A percentile compares a stretch with the other conserved stretches of the same genome.
These are phyloP conservation scores for Cordyceps fumosorosea DNA, from an alignment of 2,329 filamentous ascomycete genomes.

Conservation along the genomic window DNA sequence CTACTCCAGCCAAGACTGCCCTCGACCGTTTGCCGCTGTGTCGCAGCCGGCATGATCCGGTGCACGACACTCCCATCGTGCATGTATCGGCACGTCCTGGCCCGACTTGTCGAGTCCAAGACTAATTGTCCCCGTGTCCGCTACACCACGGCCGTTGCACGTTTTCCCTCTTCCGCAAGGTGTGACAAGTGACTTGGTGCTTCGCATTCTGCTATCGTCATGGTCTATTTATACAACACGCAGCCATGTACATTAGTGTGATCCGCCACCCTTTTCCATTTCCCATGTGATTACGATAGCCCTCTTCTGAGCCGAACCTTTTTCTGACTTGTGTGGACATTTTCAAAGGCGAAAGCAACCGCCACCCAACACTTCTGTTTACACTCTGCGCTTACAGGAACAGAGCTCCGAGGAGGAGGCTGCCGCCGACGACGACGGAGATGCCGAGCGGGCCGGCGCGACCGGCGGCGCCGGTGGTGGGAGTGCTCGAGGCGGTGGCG, in stretches of 20 bases:
- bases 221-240: constrained; percentile 5
- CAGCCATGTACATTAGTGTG: not conserved
- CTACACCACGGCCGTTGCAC: not conserved
- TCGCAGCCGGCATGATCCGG: constrained; percentile 9
- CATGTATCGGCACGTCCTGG: not conserved
- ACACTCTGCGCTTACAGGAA: constrained; percentile 6
- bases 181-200: not conserved
- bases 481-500: not conserved
- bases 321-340: not conserved
- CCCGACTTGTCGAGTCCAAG: not conserved
- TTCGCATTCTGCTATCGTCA: not conserved
- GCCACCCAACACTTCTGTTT: not conserved
- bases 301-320: not conserved
- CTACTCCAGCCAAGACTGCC: not conserved
- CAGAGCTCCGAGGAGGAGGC: constrained; percentile 14
- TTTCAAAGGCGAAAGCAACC: not conserved
- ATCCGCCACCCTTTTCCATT: not conserved
- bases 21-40: not conserved
- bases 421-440: constrained; percentile 12
- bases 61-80: not conserved
- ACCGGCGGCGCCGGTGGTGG: not conserved
- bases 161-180: not conserved
- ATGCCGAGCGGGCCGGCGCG: not conserved
- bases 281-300: not conserved
- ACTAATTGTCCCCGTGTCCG: not conserved